Evolutionary conservation across 1,284 basidiomycete genomes (phyloP), one percentile per base, ranked within the genome.

Genomic region (Amylostereum chailletii): DNA sequence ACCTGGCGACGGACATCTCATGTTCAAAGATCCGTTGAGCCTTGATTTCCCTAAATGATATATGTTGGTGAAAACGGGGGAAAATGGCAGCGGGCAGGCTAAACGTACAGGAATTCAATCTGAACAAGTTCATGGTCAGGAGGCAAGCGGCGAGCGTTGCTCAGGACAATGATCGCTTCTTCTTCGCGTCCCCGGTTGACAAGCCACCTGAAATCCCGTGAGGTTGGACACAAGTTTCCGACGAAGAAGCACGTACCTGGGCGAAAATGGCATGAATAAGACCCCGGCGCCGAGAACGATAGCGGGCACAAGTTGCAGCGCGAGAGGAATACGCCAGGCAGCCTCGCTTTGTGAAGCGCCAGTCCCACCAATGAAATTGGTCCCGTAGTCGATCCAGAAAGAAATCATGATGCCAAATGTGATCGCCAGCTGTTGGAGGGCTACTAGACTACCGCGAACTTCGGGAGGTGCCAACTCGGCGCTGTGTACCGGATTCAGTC

Each of bases 361-460:
- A 19, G 77, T 79, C 0, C 85, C 83, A 27, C 82, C 79, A 47
- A 83, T 85, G 64, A 79, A 83, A 65, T 87, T 86, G 36, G 85
- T 86, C 38, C 83, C 83, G 54, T 76, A 85, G 59, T 83, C 84
- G 57, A 88, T 86, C 86, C 86, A 90, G 71, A 87, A 90, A n/a
- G 81, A 83, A 27, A 77, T 56, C 71, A 73, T 70, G 68, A 71
- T 85, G 31, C 83, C 82, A 57, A 85, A 85, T 1, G 85, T 85
- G 60, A 90, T 90, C 3, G 84, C 81, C 8, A 90, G 71, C 60
- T 91, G 89, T 62, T 91, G 88, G 9, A 92, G 75, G 2, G 86
- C 86, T 41, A 91, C 87, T 36, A 91, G 71, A 58, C 83, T 84
- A 5, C 89, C 89, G 55, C 89, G 79, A 27, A 92, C 85, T 65